A percentile compares a stretch with the other conserved stretches of the same genome.
These are phyloP conservation scores for Dentipellis sp. DNA, from an alignment of 768 basidiomycete genomes.

Conservation along the genomic window DNA sequence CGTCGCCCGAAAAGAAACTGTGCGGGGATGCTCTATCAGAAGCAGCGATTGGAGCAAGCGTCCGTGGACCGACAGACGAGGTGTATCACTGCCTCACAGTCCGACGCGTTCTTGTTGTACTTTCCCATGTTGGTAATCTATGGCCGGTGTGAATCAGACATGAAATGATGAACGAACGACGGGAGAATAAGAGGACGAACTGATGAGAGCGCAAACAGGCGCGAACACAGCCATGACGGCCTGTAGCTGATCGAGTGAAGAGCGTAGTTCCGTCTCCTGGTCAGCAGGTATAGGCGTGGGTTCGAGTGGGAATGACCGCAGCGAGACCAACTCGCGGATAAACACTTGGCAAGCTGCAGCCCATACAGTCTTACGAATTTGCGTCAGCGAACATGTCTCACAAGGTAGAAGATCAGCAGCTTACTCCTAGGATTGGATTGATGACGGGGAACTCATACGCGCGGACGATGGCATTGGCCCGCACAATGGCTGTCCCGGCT, in stretches of 20 bases:
- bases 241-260: slow-evolving; percentile 12
- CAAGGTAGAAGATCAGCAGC: neutral
- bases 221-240: slow-evolving; percentile 6
- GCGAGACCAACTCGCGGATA: slow-evolving; percentile 10
- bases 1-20: too few species aligned
- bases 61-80: too few species aligned
- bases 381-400: neutral
- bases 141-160: neutral
- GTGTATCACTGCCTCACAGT: neutral
- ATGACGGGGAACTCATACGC: slow-evolving; percentile 1
- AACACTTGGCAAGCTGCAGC: slow-evolving; percentile 11
- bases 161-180: neutral
- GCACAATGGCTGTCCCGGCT: slow-evolving; percentile 9
- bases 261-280: slow-evolving; percentile 7
- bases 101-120: slow-evolving; percentile 10
- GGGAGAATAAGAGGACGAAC: slow-evolving; percentile 1
- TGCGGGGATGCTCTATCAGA: too few species aligned
- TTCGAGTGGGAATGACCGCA: slow-evolving; percentile 8
- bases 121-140: slow-evolving; percentile 9
- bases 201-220: slow-evolving; percentile 8
- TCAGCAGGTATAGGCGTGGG: neutral
- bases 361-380: slow-evolving; percentile 8
- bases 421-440: slow-evolving; percentile 8
- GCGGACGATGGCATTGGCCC: slow-evolving; percentile 2
- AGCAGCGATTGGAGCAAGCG: too few species aligned